Evolutionary conservation across 306 rosid genomes (phyloP).

Genomic region (Cucumis hystrix): DNA sequence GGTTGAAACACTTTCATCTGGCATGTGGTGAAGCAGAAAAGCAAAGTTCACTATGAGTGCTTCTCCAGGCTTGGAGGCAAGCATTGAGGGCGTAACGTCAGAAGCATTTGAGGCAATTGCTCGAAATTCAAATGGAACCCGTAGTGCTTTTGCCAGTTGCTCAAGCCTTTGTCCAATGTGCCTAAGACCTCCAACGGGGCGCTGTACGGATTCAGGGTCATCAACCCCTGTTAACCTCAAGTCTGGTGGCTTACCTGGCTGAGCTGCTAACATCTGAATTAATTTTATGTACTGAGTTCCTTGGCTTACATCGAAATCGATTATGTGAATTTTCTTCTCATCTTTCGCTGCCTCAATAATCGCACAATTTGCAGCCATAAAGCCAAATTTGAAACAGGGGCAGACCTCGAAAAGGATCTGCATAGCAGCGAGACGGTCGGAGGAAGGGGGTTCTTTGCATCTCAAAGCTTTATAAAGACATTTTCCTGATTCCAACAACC

Average conservation of each 20-base stretch:
- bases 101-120: constrained; percentile 71
- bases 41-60: constrained; percentile 81
- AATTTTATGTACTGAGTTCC: constrained; percentile 82
- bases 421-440: constrained; percentile 92
- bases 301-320: constrained; percentile 87
- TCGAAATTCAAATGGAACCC: constrained; percentile 57
- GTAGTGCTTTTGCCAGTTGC: constrained; percentile 55
- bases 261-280: constrained; percentile 57
- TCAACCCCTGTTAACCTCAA: constrained; percentile 81
- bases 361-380: constrained; percentile 74
- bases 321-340: constrained; percentile 55
- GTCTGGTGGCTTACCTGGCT: constrained; percentile 38
- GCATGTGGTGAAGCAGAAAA: constrained; percentile 98
- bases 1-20: constrained; percentile 88
- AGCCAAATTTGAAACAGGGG: constrained; percentile 94
- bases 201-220: constrained; percentile 87
- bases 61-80: constrained; percentile 57
- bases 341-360: constrained; percentile 65
- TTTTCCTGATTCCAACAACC: constrained; percentile 63
- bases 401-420: constrained; percentile 91
- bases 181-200: constrained; percentile 73
- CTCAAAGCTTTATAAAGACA: constrained; percentile 60
- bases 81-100: constrained; percentile 55
- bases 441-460: constrained; percentile 94
- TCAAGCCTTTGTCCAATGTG: constrained; percentile 84